These are phyloP conservation scores for Brasilioporus rufonigricans DNA, from an alignment of 768 basidiomycete species.

Conservation along the genomic window DNA sequence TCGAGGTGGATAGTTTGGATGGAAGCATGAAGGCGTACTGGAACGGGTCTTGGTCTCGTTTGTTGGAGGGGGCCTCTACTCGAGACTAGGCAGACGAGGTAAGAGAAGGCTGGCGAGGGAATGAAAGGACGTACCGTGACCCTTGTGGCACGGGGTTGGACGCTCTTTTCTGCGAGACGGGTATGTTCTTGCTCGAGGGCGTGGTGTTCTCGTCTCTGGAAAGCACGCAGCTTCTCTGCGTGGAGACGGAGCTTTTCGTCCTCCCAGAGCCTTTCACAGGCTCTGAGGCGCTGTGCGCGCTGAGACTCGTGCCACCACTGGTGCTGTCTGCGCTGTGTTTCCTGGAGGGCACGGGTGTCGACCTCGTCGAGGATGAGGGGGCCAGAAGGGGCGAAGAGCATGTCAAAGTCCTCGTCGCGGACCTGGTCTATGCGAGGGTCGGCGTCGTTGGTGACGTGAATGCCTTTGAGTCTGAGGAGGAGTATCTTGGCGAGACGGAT, in stretches of 20 bases:
- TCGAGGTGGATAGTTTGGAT: slow-evolving; percentile 18
- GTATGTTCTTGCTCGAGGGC: slow-evolving; percentile 28
- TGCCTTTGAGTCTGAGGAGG: slow-evolving; percentile 57
- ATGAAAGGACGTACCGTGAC: slow-evolving; percentile 13
- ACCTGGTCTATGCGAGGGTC: slow-evolving; percentile 66
- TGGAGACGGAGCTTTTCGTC: slow-evolving; percentile 43
- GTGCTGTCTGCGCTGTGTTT: slow-evolving; percentile 33
- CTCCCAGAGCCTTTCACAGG: slow-evolving; percentile 49
- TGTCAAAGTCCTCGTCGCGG: slow-evolving; percentile 45
- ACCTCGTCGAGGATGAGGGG: slow-evolving; percentile 47
- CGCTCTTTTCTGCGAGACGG: slow-evolving; percentile 16
- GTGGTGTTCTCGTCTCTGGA: slow-evolving; percentile 33
- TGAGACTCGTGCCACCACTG: slow-evolving; percentile 36
- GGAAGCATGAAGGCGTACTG: slow-evolving; percentile 35
- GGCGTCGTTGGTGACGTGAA: slow-evolving; percentile 54
- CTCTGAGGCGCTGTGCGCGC: slow-evolving; percentile 40
- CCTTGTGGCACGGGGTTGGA: slow-evolving; percentile 14
- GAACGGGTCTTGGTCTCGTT: slow-evolving; percentile 27
- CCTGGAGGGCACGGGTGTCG: slow-evolving; percentile 38
- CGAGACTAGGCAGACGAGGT: slow-evolving; percentile 17
- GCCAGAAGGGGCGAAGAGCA: slow-evolving; percentile 38
- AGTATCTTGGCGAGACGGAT: slow-evolving; percentile 65
- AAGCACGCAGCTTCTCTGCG: slow-evolving; percentile 36
- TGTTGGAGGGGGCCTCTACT: slow-evolving; percentile 2
- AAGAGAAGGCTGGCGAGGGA: background rate